Base-by-base conservation (phyloP, 164 flowering plant genomes). In the Magnolia kwangsiensis region DNA sequence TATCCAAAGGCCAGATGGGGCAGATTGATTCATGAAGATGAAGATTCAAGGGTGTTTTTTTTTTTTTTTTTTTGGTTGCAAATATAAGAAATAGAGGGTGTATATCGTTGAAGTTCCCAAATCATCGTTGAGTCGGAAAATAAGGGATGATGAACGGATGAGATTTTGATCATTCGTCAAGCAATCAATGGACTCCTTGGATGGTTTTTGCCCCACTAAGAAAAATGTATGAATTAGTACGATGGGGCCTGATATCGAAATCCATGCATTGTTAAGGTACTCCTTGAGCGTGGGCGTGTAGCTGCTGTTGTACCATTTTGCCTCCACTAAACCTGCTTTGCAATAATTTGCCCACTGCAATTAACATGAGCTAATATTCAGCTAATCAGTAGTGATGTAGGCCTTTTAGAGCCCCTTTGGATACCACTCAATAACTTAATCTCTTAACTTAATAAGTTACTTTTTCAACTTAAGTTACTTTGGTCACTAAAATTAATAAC, bases 271-370 rank as follows among this genome's bases (percentile, higher is more conserved):
- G 1, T 73, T 75, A n/a, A 87, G 14, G 18, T 87, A 85, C 74
- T 89, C 90, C 45, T 78, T 24, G 10, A 86, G 73, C 0, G 87
- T 66, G 59, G 89, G 90, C 5, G 80, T 83, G 51, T 85, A 73
- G 8, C 82, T 83, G 31, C 9, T 72, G 49, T 80, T 78, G 63
- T 77, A 75, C 92, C 92, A 89, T 58, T 81, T 83, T 63, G 92
- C 92, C 79, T 89, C 92, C 75, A 78, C 79, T 1, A 82, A 69
- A 79, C 84, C 64, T 69, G 89, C 78, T 72, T 84, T 80, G 31
- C 85, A 82, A 61, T 86, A 83, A 50, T 78, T 79, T 71, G 81
- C 80, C 92, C 92, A 88, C 90, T 89, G 80, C 19, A n/a, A 64
- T 24, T 67, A 3, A 37, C 45, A 37, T 37, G 45, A 37, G 45